Evolutionary conservation across 495 filamentous ascomycete species (phyloP), one percentile per base, ranked within the genome.

Genomic region (Baudoinia panamericana): DNA sequence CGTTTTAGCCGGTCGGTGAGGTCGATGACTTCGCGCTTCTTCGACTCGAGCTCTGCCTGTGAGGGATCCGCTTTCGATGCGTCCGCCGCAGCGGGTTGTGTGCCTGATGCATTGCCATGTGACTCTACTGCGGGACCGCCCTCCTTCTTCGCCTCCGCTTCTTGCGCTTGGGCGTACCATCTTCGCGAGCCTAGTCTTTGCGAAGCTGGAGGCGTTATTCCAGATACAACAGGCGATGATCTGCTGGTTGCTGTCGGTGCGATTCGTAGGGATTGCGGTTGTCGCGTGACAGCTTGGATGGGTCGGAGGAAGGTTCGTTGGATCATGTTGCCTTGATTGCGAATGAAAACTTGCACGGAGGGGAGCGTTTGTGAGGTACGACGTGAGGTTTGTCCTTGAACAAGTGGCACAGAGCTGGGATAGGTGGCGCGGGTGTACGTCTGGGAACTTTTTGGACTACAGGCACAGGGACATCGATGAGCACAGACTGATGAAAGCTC

Each of bases 1-100:
- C 90, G 90, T 35, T 90, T 75, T 60, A 81, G 93, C 65, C 80
- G 85, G 62, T 96, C 90, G 75, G 93, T 96, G 60, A 87, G 68
- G 32, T 93, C 84, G 46, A 81, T 62, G 24, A 76, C 71, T 56
- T 96, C 87, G 58, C 75, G 79, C 30, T 82, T 76, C 69, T 87
- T 92, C 34, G 74, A 69, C 59, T 93, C 85, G 7, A 93, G 59
- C 67, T 93, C 77, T 59, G 71, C 71, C 39, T 62, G 62, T 30
- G 68, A 3, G 11, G 64, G 55, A 25, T 73, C 48, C n/a, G 34
- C 30, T 21, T 42, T 36, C 12, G 43, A 7, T 37, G 23, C 36
- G 13, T n/a, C n/a, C n/a, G n/a, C n/a, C n/a, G n/a, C n/a, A n/a
- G n/a, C n/a, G n/a, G 9, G 39, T 36, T 24, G 43, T 30, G 18